Percentiles rank a stretch among this genome's conserved stretches.
Evolutionary conservation across 805 yeast species (phyloP).

Genomic region (Lachancea nothofagi): DNA sequence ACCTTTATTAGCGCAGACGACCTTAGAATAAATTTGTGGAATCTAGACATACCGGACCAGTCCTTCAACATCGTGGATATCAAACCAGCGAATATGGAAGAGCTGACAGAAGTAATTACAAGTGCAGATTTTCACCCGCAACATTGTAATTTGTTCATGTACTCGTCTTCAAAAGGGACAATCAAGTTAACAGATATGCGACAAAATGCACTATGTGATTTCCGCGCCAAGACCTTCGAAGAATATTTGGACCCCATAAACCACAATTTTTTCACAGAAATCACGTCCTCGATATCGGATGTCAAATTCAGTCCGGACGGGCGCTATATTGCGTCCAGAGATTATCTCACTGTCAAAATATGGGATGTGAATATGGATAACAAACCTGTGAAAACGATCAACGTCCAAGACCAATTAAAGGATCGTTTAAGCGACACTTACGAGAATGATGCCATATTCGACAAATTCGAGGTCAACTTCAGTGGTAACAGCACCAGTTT

Average conservation of each 20-base stretch:
- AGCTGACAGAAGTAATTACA: slow-evolving; percentile 94
- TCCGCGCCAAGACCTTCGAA: slow-evolving; percentile 80
- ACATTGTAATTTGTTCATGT: slow-evolving; percentile 90
- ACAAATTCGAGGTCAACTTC: slow-evolving; percentile 94
- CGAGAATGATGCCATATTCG: slow-evolving; percentile 97
- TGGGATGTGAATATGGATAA: slow-evolving; percentile 99
- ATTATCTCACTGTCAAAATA: slow-evolving; percentile 92
- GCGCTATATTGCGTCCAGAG: slow-evolving; percentile 91
- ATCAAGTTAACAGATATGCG: slow-evolving; percentile 96
- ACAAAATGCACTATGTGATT: slow-evolving; percentile 87
- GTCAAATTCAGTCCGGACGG: slow-evolving; percentile 91
- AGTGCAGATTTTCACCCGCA: slow-evolving; percentile 93
- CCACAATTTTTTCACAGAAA: slow-evolving; percentile 95
- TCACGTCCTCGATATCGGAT: slow-evolving; percentile 89
- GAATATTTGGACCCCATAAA: slow-evolving; percentile 88
- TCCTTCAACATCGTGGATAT: slow-evolving; percentile 96
- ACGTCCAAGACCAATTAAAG: slow-evolving; percentile 91
- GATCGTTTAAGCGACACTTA: slow-evolving; percentile 94
- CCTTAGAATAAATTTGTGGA: slow-evolving; percentile 92
- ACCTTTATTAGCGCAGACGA: slow-evolving; percentile 92
- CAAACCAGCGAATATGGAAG: slow-evolving; percentile 98
- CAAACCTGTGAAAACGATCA: slow-evolving; percentile 88
- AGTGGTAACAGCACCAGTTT: slow-evolving; percentile 87
- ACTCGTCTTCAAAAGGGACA: slow-evolving; percentile 91
- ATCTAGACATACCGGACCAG: slow-evolving; percentile 88